phyloP scores from a whole-genome alignment of 2,329 filamentous ascomycete genomes.

The Allantophomopsis cytisporea region DNA sequence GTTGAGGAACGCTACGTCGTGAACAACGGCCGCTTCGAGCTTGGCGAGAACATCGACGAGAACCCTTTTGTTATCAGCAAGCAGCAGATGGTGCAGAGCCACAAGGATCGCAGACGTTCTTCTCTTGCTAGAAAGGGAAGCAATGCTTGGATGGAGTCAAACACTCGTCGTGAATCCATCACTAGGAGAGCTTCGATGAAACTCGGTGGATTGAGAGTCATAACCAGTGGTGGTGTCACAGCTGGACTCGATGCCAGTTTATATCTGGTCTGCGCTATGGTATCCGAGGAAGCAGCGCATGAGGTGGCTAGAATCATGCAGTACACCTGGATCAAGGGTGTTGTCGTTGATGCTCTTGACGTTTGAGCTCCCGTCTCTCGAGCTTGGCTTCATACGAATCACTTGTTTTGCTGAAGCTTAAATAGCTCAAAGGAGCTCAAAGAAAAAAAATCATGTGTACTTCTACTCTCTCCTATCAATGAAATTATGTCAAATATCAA shows the following conservation, averaged over 20 bases:
- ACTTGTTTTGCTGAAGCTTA: too few relatives aligned
- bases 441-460: neutral
- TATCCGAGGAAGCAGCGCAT: slow-evolving; percentile 61
- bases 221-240: slow-evolving; percentile 55
- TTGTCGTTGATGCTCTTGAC: slow-evolving; percentile 74
- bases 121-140: slow-evolving; percentile 68
- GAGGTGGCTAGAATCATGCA: slow-evolving; percentile 66
- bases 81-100: slow-evolving; percentile 68
- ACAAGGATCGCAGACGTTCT: slow-evolving; percentile 48
- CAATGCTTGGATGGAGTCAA: slow-evolving; percentile 49
- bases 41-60: slow-evolving; percentile 58
- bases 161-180: neutral
- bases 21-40: slow-evolving; percentile 80
- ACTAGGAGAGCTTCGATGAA: slow-evolving; percentile 45
- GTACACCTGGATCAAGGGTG: slow-evolving; percentile 76
- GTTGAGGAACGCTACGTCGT: slow-evolving; percentile 79
- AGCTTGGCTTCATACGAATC: too few relatives aligned
- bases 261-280: slow-evolving; percentile 75
- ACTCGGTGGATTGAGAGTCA: slow-evolving; percentile 53
- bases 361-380: slow-evolving; percentile 31
- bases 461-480: neutral
- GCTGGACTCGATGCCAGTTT: slow-evolving; percentile 53
- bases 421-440: too few relatives aligned
- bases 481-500: too few relatives aligned
- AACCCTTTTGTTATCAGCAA: slow-evolving; percentile 24